Evolutionary conservation across 352 stramenopile genomes (phyloP).

Genomic region (Stramenopiles sp.): DNA sequence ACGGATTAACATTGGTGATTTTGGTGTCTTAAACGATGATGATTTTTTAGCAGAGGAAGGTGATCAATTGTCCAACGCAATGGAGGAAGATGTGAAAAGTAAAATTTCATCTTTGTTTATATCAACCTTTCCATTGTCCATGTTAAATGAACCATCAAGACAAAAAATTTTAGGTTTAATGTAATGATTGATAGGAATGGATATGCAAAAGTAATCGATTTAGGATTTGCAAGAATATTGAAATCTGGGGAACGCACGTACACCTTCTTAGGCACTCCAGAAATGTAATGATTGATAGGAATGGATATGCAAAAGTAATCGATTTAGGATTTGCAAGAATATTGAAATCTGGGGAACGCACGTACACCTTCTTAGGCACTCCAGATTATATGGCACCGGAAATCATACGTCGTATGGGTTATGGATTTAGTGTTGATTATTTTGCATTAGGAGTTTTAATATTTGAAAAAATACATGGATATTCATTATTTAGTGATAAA

Average conservation of each 20-base stretch:
- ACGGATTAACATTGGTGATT: neutral
- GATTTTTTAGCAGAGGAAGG: neutral
- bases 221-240: neutral
- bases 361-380: neutral
- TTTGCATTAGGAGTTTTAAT: neutral
- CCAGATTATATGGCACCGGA: neutral
- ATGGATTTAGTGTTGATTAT: neutral
- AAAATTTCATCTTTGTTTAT: neutral
- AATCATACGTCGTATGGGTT: neutral
- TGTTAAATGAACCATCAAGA: neutral
- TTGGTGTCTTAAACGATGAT: neutral
- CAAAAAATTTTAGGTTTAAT: neutral
- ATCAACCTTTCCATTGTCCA: neutral
- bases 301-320: neutral
- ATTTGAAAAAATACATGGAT: neutral
- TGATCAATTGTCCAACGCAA: neutral
- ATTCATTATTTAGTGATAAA: conserved; percentile 7
- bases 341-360: neutral
- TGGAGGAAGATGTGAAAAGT: neutral
- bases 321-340: neutral
- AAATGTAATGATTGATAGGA: neutral
- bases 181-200: neutral
- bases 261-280: neutral
- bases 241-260: neutral
- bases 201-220: neutral